Evolutionary conservation across 257 asterid species (phyloP).

Genomic region (Jasminum sambac): DNA sequence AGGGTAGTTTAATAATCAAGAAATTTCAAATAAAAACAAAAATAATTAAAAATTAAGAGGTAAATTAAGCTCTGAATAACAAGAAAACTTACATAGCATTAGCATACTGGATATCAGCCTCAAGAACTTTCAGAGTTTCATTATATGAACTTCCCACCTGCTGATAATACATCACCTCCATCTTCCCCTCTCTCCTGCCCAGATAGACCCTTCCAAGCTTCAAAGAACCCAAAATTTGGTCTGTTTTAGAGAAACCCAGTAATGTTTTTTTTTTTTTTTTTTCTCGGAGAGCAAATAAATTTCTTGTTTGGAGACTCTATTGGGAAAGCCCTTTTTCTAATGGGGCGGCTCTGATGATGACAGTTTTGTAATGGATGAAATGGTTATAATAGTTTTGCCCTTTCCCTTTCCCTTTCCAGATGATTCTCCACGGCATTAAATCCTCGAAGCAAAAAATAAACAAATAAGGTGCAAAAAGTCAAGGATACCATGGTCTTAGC

Average conservation of each 20-base stretch:
- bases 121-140: slow-evolving; percentile 70
- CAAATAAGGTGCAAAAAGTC: too few relatives aligned
- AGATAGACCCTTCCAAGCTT: slow-evolving; percentile 26
- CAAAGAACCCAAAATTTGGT: slow-evolving; percentile 1
- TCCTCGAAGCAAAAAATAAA: neutral
- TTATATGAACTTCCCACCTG: slow-evolving; percentile 62
- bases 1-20: neutral
- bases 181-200: slow-evolving; percentile 26
- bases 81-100: slow-evolving; percentile 66
- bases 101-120: slow-evolving; percentile 80
- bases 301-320: neutral
- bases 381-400: neutral
- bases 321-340: neutral
- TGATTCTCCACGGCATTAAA: neutral
- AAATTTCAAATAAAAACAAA: neutral
- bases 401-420: neutral
- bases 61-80: slow-evolving; percentile 16
- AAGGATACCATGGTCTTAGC: too few relatives aligned
- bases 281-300: too few relatives aligned
- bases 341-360: neutral
- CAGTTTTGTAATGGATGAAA: neutral
- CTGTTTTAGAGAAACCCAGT: neutral
- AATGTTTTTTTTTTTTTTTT: neutral
- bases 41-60: neutral
- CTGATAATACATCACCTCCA: slow-evolving; percentile 74